Evolutionary conservation across 371 early-diverging fungal species (phyloP), one percentile per base, ranked within the genome.

Genomic region (Rozella allomycis): DNA sequence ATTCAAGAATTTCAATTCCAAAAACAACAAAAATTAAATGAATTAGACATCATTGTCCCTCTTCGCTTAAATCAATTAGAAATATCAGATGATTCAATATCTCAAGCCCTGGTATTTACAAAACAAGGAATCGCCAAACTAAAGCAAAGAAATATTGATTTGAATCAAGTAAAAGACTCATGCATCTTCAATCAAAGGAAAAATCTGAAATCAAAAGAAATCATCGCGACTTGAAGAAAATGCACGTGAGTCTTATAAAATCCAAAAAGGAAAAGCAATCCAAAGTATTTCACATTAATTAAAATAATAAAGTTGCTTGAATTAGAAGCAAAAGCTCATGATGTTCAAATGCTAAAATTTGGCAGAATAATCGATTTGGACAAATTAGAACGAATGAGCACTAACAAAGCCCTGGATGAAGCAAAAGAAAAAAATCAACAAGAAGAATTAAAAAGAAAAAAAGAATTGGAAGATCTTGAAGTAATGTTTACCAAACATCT

Each of bases 321-420:
- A 10, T 43, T 62, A 4, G 54, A 53, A 17, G 42, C 28, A 2
- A 41, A 53, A 9, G 52, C 60, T 9, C 27, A 33, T 8, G 62
- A 65, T 33, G 66, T 62, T 7, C 66, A 65, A 37, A 62, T 61
- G 56, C 55, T 65, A 30, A 65, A 65, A 40, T 65, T 65, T 42
- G 66, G 66, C 3, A 51, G 52, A 25, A 50, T 51, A 8, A 51
- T 65, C 19, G 66, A 65, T 36, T 36, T 65, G 16, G 66, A 65
- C 30, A 55, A 55, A 39, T 42, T 65, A 7, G 66, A 65, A 33
- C 21, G 51, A 22, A 50, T 62, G 45, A 60, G 63, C 2, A 49
- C 56, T 19, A 62, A 65, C 47, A 53, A 49, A 37, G 43, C 31
- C 10, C 62, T 62, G 1, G 62, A 65, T 20, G 66, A 65, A 35